These are phyloP conservation scores for Bruguiera gymnorhiza DNA, from an alignment of 345 rosid species.

Conservation along the genomic window DNA sequence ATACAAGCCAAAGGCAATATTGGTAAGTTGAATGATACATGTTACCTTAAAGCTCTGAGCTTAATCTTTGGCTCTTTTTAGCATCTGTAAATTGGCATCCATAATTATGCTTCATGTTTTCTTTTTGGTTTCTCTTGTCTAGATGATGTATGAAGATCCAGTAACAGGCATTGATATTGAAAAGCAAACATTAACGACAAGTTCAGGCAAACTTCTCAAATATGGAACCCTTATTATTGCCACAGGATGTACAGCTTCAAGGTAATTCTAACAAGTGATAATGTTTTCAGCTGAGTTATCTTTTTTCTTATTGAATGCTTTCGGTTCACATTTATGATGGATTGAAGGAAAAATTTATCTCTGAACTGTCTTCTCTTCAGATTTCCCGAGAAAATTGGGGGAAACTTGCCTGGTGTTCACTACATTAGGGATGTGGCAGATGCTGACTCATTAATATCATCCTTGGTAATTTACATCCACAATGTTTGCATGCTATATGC, in stretches of 20 bases:
- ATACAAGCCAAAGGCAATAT: too few relatives aligned
- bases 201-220: slow-evolving; percentile 80
- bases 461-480: slow-evolving; percentile 51
- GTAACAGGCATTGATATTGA: slow-evolving; percentile 60
- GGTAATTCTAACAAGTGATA: slow-evolving; percentile 39
- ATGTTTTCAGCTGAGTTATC: background rate
- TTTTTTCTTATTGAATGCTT: background rate
- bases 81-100: background rate
- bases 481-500: too few relatives aligned
- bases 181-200: slow-evolving; percentile 77
- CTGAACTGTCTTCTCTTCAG: slow-evolving; percentile 33
- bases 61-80: background rate
- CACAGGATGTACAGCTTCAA: slow-evolving; percentile 89
- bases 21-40: too few relatives aligned
- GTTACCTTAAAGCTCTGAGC: too few relatives aligned
- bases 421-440: slow-evolving; percentile 90
- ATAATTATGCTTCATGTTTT: background rate
- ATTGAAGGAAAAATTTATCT: slow-evolving; percentile 11
- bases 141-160: slow-evolving; percentile 90
- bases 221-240: slow-evolving; percentile 85
- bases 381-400: slow-evolving; percentile 92
- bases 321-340: background rate
- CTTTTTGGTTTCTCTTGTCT: background rate
- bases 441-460: slow-evolving; percentile 75
- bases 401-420: slow-evolving; percentile 86